Base-by-base conservation (phyloP, 306 rosid species). In the Malus fusca region DNA sequence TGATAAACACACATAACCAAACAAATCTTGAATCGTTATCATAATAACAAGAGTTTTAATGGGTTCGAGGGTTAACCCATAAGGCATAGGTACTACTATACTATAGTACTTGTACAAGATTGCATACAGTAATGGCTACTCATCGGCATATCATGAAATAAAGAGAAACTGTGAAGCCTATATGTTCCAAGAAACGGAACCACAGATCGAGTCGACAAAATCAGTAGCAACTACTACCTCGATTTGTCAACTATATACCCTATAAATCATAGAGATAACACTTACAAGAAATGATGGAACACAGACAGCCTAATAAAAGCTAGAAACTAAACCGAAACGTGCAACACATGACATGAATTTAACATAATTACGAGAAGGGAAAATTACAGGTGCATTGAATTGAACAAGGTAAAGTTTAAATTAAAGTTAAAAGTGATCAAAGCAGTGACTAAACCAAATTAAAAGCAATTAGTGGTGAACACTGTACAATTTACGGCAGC, bases 361-460 rank as follows among this genome's bases (percentile, higher is more conserved):
- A 19, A 59, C 62, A 58, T 46, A 33, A 66, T 37, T 31, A 6
- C 5, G 59, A 76, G 22, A 26, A 40, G 4, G 3, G 5, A 10
- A 17, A 37, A 59, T 15, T 33, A 48, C 1, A 64, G 18, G 68
- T 37, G 48, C 75, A 68, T 70, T 44, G 43, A 76, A 68, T 70
- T 44, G 43, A 76, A 78, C 66, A 43, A 75, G 73, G 78, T 81
- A 79, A 81, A 77, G 80, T 69, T 52, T 55, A 58, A 25, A 68
- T 51, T 64, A 70, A 66, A 75, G 75, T 62, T 72, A 62, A 23
- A 35, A 68, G 59, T 75, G 30, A 76, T 15, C 71, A 66, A 75
- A 71, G 63, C 56, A 61, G 63, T 6, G 69, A 67, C 25, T 13
- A 44, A 31, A 62, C 17, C 79, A 68, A 48, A 40, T 19, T 69